A percentile compares a stretch with the other conserved stretches of the same genome.
Evolutionary conservation across 768 basidiomycete genomes (phyloP).

Genomic region (Trametes coccinea): DNA sequence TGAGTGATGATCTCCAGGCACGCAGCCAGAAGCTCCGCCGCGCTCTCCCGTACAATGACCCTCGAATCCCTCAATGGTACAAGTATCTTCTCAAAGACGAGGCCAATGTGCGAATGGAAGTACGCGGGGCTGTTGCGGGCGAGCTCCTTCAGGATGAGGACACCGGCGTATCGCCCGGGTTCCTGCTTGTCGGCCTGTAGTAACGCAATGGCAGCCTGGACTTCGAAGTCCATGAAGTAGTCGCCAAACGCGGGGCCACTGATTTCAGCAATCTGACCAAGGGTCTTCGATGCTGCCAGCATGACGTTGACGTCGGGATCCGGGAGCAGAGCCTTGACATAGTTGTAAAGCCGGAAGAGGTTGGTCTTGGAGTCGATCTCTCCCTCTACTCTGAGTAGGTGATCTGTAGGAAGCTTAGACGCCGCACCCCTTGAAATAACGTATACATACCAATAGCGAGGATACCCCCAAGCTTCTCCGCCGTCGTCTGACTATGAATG

Average conservation of each 20-base stretch:
- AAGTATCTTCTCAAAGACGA: slow-evolving; percentile 92
- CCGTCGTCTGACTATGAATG: slow-evolving; percentile 75
- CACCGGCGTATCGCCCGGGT: slow-evolving; percentile 87
- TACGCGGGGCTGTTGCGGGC: slow-evolving; percentile 85
- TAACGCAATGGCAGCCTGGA: slow-evolving; percentile 78
- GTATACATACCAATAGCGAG: slow-evolving; percentile 73
- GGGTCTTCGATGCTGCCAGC: slow-evolving; percentile 90
- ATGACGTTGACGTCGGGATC: slow-evolving; percentile 92
- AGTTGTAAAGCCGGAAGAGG: slow-evolving; percentile 87
- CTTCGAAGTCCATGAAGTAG: slow-evolving; percentile 86
- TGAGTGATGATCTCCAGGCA: slow-evolving; percentile 86
- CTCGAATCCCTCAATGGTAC: slow-evolving; percentile 86
- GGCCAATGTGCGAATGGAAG: slow-evolving; percentile 84
- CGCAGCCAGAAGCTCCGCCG: slow-evolving; percentile 89
- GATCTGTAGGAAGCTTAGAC: slow-evolving; percentile 44
- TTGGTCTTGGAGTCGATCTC: slow-evolving; percentile 78
- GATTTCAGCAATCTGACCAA: slow-evolving; percentile 83
- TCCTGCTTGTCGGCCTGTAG: slow-evolving; percentile 77
- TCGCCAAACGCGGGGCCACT: slow-evolving; percentile 85
- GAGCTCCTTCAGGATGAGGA: slow-evolving; percentile 91
- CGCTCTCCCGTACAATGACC: slow-evolving; percentile 88
- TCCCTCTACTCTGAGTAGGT: slow-evolving; percentile 78
- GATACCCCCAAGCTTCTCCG: slow-evolving; percentile 84
- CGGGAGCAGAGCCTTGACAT: slow-evolving; percentile 90
- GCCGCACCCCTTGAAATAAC: background rate